A percentile compares a stretch with the other conserved stretches of the same genome.
phyloP scores from a whole-genome alignment of 2,329 filamentous ascomycete genomes.

The Aspergillus sp. region DNA sequence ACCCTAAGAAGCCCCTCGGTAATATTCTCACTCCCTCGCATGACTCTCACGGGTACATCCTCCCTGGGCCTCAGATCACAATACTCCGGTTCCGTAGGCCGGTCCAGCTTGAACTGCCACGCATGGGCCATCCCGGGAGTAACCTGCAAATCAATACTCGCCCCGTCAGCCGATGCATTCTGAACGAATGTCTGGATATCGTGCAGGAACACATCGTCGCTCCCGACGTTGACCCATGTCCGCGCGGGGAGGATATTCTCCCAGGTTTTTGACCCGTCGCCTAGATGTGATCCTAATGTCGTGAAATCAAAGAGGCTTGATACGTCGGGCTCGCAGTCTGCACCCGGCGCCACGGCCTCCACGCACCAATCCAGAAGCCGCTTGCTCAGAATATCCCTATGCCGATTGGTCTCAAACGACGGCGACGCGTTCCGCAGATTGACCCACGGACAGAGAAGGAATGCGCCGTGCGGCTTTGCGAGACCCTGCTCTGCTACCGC shows the following conservation, averaged over 20 bases:
- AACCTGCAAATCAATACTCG: background rate
- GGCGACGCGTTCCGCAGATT: background rate
- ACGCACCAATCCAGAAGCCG: constrained; percentile 10
- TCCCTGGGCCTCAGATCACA: background rate
- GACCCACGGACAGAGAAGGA: constrained; percentile 7
- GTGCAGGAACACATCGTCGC: constrained; percentile 1
- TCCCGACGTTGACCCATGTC: constrained; percentile 8
- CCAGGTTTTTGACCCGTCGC: background rate
- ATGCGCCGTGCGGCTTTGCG: background rate
- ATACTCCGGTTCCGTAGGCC: background rate
- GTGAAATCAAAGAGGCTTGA: background rate
- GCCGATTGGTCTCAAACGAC: constrained; percentile 2
- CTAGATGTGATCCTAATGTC: background rate
- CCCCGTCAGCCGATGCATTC: background rate
- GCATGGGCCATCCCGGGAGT: background rate
- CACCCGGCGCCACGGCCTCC: background rate
- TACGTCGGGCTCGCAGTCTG: background rate
- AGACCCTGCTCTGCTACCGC: background rate
- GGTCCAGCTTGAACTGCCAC: background rate
- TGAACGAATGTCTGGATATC: constrained; percentile 5
- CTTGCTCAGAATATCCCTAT: constrained; percentile 9
- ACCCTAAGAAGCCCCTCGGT: background rate
- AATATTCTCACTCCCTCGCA: constrained; percentile 1
- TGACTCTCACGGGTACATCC: background rate
- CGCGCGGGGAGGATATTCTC: background rate